Evolutionary conservation across 495 filamentous ascomycete species (phyloP).

Genomic region (Tuber melanosporum): DNA sequence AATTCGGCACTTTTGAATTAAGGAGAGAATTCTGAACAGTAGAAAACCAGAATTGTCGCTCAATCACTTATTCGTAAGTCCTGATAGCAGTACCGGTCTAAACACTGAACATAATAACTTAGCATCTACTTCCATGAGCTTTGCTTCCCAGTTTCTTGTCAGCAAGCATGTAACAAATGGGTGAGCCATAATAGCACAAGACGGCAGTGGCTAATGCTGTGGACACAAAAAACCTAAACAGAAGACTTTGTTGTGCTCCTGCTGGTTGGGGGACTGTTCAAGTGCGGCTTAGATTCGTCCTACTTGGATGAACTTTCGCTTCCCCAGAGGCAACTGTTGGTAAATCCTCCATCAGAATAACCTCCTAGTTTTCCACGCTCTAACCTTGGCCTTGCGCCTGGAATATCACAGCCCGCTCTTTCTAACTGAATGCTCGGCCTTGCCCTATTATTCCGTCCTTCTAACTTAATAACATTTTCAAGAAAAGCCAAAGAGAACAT

Average conservation of each 20-base stretch:
- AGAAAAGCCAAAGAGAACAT: neutral
- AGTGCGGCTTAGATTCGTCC: neutral
- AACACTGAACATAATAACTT: neutral
- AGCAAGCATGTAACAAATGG: neutral
- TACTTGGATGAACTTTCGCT: neutral
- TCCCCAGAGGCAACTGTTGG: neutral
- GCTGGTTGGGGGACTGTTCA: neutral
- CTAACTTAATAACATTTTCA: neutral
- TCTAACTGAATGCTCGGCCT: neutral
- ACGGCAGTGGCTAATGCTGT: neutral
- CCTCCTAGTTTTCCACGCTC: neutral
- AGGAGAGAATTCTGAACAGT: neutral
- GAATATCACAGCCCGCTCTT: neutral
- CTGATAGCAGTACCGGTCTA: neutral
- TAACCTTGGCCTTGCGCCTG: neutral
- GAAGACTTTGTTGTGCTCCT: neutral
- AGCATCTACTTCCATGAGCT: rapidly evolving
- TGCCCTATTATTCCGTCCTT: neutral
- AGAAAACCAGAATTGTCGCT: neutral
- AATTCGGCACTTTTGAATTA: neutral
- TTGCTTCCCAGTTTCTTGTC: neutral
- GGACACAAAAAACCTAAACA: neutral
- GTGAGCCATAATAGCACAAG: neutral
- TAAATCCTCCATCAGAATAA: neutral
- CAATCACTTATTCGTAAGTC: neutral